These are phyloP conservation scores for Camellia sinensis DNA, from an alignment of 148 eudicot genomes.

Conservation along the genomic window DNA sequence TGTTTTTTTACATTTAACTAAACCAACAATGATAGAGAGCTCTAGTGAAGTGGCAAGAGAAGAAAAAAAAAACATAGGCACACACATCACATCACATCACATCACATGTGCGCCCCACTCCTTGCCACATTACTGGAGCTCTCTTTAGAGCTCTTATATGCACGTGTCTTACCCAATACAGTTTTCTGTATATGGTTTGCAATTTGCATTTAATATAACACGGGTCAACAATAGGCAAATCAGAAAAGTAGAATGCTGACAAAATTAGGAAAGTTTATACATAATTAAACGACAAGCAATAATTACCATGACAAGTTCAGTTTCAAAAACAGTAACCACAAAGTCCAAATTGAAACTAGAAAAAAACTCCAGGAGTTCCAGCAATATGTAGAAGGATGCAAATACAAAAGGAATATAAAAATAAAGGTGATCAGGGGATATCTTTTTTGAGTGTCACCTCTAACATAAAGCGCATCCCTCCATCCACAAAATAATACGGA, in stretches of 20 bases:
- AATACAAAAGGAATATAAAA: not conserved
- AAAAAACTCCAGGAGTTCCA: constrained; percentile 8
- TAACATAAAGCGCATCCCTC: constrained; percentile 93
- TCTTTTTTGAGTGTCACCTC: constrained; percentile 50
- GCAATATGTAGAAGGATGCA: constrained; percentile 7
- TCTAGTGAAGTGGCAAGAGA: too few species aligned
- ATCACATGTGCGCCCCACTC: too few species aligned
- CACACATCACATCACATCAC: too few species aligned
- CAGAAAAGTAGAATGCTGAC: not conserved
- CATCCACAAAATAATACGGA: constrained; percentile 95
- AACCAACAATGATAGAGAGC: too few species aligned
- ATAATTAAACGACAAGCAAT: not conserved
- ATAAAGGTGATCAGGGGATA: not conserved
- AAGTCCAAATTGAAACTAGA: constrained; percentile 1
- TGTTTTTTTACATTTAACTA: too few species aligned
- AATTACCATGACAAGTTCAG: constrained; percentile 6
- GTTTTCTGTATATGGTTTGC: not conserved
- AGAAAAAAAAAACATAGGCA: too few species aligned
- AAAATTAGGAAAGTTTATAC: not conserved
- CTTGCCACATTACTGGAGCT: too few species aligned
- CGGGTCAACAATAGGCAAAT: not conserved
- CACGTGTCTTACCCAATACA: not conserved
- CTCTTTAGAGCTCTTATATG: too few species aligned
- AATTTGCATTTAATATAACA: constrained; percentile 7
- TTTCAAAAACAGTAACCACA: not conserved